Evolutionary conservation across 495 filamentous ascomycete genomes (phyloP).

Genomic region (Penicillium malachiteum): DNA sequence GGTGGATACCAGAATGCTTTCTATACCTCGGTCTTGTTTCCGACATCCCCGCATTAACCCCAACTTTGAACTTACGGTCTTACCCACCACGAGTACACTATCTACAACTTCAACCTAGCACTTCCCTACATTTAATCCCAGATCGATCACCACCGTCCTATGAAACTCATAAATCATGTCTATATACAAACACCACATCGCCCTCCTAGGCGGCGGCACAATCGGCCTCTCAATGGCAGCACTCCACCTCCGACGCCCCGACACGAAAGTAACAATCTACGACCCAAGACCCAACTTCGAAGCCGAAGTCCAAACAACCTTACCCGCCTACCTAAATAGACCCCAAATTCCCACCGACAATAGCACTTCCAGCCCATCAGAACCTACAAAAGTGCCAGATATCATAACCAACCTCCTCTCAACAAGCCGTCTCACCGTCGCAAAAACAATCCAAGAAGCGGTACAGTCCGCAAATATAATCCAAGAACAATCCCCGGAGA

Average conservation of each 20-base stretch:
- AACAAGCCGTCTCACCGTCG: conserved; percentile 34
- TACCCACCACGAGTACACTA: no score
- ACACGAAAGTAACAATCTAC: conserved; percentile 47
- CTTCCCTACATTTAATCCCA: no score
- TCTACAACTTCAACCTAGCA: no score
- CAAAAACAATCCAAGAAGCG: conserved; percentile 9
- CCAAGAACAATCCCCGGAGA: conserved; percentile 61
- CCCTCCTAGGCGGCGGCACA: conserved; percentile 56
- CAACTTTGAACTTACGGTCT: no score
- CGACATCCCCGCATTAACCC: no score
- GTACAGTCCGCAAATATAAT: conserved; percentile 36
- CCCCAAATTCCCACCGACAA: conserved; percentile 8
- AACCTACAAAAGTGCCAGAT: no score
- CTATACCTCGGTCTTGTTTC: no score
- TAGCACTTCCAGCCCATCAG: background rate
- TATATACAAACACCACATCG: conserved; percentile 36
- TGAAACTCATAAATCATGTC: conserved; percentile 8
- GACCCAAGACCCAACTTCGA: conserved; percentile 54
- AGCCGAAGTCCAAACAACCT: conserved; percentile 38
- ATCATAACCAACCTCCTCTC: conserved; percentile 21
- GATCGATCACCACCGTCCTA: background rate
- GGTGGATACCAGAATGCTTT: no score
- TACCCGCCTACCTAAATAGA: conserved; percentile 33
- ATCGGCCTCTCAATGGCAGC: conserved; percentile 62
- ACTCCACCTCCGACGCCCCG: conserved; percentile 49